Conservation (phyloP, 1,284 basidiomycete species). For the Thecaphora frezii region DNA sequence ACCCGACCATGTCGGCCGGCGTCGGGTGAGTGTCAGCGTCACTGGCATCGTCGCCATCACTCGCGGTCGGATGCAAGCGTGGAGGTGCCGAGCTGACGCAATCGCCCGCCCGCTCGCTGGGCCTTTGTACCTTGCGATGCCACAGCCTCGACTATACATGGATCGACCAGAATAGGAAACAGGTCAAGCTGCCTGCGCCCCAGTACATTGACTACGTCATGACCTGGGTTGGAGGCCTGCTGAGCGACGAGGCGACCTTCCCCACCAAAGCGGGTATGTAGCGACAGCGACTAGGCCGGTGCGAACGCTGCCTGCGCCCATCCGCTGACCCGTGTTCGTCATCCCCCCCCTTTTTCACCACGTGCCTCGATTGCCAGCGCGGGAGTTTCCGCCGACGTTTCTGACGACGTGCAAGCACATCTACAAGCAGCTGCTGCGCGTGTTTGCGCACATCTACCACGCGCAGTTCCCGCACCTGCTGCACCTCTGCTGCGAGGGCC, state of each 20-base stretch:
- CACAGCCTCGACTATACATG: conserved; percentile 90
- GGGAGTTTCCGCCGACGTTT: conserved; percentile 85
- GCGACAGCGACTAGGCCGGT: too few species aligned
- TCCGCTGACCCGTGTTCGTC: too few species aligned
- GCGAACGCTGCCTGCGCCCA: too few species aligned
- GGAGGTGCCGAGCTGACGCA: too few species aligned
- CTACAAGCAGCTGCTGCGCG: conserved; percentile 91
- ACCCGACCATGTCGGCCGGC: conserved; percentile 92
- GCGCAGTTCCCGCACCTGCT: conserved; percentile 87
- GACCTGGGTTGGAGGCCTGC: conserved; percentile 93
- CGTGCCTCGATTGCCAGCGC: conserved; percentile 64
- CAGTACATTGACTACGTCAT: conserved; percentile 99
- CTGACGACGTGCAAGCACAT: conserved; percentile 92
- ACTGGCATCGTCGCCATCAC: not conserved
- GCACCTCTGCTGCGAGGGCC: conserved; percentile 90
- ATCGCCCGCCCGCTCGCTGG: too few species aligned
- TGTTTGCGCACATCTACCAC: conserved; percentile 97
- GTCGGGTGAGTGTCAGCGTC: conserved; percentile 66
- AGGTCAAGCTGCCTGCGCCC: conserved; percentile 87
- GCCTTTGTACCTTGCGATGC: too few species aligned
- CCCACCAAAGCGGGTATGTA: conserved; percentile 86
- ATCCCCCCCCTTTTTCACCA: not conserved
- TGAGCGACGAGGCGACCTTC: conserved; percentile 89
- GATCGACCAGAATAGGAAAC: conserved; percentile 83
- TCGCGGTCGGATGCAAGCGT: too few species aligned